Percentiles rank a stretch among this genome's conserved stretches.
Conservation (phyloP, 1,284 basidiomycete genomes). For the Rhodotorula sp. region DNA sequence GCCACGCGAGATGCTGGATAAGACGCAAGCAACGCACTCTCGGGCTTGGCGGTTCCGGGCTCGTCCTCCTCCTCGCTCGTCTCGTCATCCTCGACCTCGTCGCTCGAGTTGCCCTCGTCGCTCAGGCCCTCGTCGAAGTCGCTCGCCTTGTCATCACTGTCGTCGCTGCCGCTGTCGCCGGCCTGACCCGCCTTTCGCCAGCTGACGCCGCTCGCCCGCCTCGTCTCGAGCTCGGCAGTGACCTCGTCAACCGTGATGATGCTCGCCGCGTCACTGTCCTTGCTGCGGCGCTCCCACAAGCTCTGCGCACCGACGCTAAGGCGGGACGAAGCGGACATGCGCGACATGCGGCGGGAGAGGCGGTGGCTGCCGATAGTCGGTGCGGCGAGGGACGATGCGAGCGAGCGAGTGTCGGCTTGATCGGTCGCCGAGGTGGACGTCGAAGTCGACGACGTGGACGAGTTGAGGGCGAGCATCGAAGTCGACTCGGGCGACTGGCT, state of each 20-base stretch:
- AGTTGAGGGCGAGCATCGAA: constrained; percentile 7
- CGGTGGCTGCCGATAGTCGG: constrained; percentile 7
- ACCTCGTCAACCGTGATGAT: constrained; percentile 96
- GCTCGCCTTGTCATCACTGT: constrained; percentile 42
- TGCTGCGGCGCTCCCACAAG: constrained; percentile 31
- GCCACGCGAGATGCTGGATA: background rate
- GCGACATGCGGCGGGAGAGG: constrained; percentile 24
- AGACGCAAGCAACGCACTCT: constrained; percentile 3
- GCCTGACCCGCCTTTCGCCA: constrained; percentile 37
- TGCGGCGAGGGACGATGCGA: constrained; percentile 23
- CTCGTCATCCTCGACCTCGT: constrained; percentile 45
- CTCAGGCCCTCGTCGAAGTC: constrained; percentile 44
- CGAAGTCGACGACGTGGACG: constrained; percentile 3
- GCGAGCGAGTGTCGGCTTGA: constrained; percentile 18
- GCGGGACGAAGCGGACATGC: constrained; percentile 17
- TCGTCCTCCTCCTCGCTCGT: constrained; percentile 44
- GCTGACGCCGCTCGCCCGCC: constrained; percentile 56
- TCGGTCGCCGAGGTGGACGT: constrained; percentile 8
- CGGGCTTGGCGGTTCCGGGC: constrained; percentile 30
- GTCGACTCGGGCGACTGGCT: constrained; percentile 15
- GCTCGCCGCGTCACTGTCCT: constrained; percentile 69
- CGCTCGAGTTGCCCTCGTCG: constrained; percentile 48
- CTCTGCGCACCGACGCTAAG: constrained; percentile 27
- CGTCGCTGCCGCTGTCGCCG: constrained; percentile 47
- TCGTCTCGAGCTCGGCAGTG: constrained; percentile 89